Percentiles rank a stretch among this genome's conserved stretches.
Evolutionary conservation across 202 grass and related monocot species (phyloP).

Genomic region (Schoenoplectus tabernaemontani): DNA sequence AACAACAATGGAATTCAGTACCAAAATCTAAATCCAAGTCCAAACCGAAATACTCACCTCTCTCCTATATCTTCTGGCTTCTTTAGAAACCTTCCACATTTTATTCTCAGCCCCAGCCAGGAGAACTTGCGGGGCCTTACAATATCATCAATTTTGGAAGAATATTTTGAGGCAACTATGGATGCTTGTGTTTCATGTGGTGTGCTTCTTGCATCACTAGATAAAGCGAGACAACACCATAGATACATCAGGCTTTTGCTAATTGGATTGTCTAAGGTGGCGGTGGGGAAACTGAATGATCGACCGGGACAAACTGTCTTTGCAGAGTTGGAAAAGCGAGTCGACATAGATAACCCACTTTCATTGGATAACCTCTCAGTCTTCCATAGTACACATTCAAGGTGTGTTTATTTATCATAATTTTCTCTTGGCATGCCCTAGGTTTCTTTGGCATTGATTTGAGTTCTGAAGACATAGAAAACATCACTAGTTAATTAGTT

Average conservation of each 20-base stretch:
- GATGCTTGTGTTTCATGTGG: slow-evolving; percentile 56
- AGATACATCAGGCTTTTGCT: slow-evolving; percentile 39
- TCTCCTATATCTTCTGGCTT: slow-evolving; percentile 22
- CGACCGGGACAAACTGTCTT: not conserved
- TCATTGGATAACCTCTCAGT: slow-evolving; percentile 13
- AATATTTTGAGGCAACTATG: slow-evolving; percentile 62
- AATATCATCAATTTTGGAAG: slow-evolving; percentile 31
- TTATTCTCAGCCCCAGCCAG: slow-evolving; percentile 55
- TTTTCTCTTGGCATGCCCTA: not conserved
- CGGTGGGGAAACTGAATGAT: not conserved
- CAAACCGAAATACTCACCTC: not conserved
- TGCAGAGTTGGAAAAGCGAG: slow-evolving; percentile 30
- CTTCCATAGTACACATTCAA: slow-evolving; percentile 36
- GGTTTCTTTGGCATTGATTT: not conserved
- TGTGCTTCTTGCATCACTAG: slow-evolving; percentile 35
- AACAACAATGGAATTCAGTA: not conserved
- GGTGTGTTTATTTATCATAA: slow-evolving; percentile 21
- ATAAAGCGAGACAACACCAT: slow-evolving; percentile 41
- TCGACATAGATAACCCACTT: slow-evolving; percentile 51
- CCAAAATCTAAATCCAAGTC: not conserved
- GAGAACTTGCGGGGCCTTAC: slow-evolving; percentile 24
- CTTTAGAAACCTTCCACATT: slow-evolving; percentile 38
- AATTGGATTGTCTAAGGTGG: slow-evolving; percentile 14
- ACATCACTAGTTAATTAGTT: not conserved
- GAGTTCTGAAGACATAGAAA: not conserved